A percentile compares a stretch with the other conserved stretches of the same genome.
phyloP scores from a whole-genome alignment of 1,284 basidiomycete species.

The Cutaneotrichosporon sp. region DNA sequence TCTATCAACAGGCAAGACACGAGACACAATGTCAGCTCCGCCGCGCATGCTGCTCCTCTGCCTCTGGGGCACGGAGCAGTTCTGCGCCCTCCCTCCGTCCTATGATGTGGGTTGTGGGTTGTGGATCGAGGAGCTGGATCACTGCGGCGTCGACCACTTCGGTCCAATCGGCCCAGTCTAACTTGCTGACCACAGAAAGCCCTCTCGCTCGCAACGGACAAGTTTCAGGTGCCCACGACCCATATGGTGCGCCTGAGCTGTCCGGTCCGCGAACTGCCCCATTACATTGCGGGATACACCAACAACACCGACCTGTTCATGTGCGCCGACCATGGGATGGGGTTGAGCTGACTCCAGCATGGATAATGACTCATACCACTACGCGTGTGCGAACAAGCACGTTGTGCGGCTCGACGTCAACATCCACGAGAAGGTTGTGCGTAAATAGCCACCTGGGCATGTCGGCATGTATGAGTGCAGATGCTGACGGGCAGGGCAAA shows the following conservation, averaged over 20 bases:
- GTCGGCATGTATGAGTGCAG: neutral
- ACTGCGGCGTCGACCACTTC: neutral
- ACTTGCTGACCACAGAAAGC: slow-evolving; percentile 38
- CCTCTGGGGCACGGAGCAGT: slow-evolving; percentile 36
- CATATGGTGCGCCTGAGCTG: slow-evolving; percentile 39
- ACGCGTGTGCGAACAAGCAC: slow-evolving; percentile 47
- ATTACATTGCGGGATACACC: slow-evolving; percentile 34
- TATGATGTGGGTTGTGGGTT: slow-evolving; percentile 36
- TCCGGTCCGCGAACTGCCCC: slow-evolving; percentile 30
- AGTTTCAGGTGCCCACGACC: slow-evolving; percentile 37
- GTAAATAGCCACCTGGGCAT: slow-evolving; percentile 16
- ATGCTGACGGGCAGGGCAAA: slow-evolving; percentile 2
- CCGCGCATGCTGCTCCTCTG: slow-evolving; percentile 43
- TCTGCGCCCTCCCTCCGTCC: slow-evolving; percentile 38
- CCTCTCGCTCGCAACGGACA: slow-evolving; percentile 34
- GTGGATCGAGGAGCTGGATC: neutral
- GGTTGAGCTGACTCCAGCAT: slow-evolving; percentile 26
- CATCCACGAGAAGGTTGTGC: slow-evolving; percentile 40
- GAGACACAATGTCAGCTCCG: neutral
- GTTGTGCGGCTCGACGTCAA: slow-evolving; percentile 43
- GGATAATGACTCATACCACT: slow-evolving; percentile 48
- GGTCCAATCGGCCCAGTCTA: too few relatives aligned
- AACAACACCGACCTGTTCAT: slow-evolving; percentile 35
- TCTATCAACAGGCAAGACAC: neutral
- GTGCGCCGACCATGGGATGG: slow-evolving; percentile 25